Evolutionary conservation across 371 early-diverging fungal genomes (phyloP), one percentile per base, ranked within the genome.

Genomic region (Caulochytrium protostelioides): DNA sequence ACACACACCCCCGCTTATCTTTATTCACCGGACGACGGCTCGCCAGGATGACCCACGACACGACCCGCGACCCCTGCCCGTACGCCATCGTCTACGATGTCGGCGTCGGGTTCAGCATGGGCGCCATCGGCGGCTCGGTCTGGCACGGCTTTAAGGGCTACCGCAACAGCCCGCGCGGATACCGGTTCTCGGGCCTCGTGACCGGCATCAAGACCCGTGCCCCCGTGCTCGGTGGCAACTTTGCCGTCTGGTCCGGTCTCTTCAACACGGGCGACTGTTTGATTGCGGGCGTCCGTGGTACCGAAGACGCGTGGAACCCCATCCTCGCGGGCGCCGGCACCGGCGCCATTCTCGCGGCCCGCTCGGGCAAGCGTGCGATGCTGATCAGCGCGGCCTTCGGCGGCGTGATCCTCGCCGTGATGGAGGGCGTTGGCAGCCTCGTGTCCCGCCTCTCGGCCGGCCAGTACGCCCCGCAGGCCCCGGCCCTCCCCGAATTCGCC

Each of bases 221-320:
- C 1, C 97, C 97, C 22, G 80, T 89, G 22, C 55, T 83, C 23
- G 91, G 86, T 32, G 94, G 89, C 27, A 89, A 90, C 66, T 95
- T 95, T 62, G 94, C 91, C 6, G 90, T 86, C 12, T 95, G 97
- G 97, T 87, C 89, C 50, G 89, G 87, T 38, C 65, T 92, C 38
- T 95, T 91, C 55, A 79, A 80, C 36, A 76, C 94, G 10, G 84
- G 83, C 42, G 97, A 95, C 53, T 95, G 97, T 59, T 75, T 72
- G 31, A 56, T 95, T 32, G 83, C 78, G 47, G 75, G 76, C 39
- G 55, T 86, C 31, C 66, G 94, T 52, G 79, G 79, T 47, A 91
- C 89, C 72, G 92, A 95, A 49, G 94, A 95, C 63, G 74, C 82
- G 33, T 89, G 89, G 90, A 90, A 87, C 54, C 62, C 81, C 15